phyloP scores from a whole-genome alignment of 2,329 filamentous ascomycete genomes.

The Microsporum ferrugineum region DNA sequence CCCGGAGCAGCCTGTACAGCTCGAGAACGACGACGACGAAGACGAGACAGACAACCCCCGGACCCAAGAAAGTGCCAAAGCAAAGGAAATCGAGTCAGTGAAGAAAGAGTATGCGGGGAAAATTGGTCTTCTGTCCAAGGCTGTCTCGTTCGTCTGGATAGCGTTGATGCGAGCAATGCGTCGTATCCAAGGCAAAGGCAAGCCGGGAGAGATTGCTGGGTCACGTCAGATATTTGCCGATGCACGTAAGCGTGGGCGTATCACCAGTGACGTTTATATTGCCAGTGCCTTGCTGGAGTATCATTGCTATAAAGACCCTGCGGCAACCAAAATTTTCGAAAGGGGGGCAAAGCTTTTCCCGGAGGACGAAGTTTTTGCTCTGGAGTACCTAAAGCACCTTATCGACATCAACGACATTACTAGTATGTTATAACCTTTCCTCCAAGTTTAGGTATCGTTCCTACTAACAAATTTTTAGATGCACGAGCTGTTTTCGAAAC shows the following conservation, averaged over 20 bases:
- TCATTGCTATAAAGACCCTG: conserved; percentile 86
- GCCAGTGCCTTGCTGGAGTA: conserved; percentile 88
- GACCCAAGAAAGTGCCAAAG: conserved; percentile 41
- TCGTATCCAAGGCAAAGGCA: conserved; percentile 73
- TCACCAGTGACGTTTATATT: conserved; percentile 91
- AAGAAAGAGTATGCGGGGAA: conserved; percentile 60
- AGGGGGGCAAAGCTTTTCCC: conserved; percentile 87
- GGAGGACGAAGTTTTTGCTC: conserved; percentile 81
- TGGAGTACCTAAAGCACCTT: conserved; percentile 92
- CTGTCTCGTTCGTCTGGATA: conserved; percentile 90
- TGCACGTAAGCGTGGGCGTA: conserved; percentile 70
- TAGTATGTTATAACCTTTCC: conserved; percentile 48
- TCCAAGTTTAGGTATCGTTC: background rate
- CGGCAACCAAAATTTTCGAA: conserved; percentile 91
- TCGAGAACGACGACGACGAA: conserved; percentile 37
- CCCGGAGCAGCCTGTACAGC: conserved; percentile 24
- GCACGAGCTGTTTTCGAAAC: conserved; percentile 94
- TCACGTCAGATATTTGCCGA: conserved; percentile 82
- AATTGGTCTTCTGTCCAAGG: conserved; percentile 64
- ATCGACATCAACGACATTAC: conserved; percentile 86
- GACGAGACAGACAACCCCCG: conserved; percentile 37
- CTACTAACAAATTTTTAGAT: conserved; percentile 43
- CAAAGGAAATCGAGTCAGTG: conserved; percentile 46
- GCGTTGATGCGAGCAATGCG: conserved; percentile 88
- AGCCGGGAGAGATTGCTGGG: conserved; percentile 58